Conservation (phyloP, 805 yeast species). For the Starmera quercuum region DNA sequence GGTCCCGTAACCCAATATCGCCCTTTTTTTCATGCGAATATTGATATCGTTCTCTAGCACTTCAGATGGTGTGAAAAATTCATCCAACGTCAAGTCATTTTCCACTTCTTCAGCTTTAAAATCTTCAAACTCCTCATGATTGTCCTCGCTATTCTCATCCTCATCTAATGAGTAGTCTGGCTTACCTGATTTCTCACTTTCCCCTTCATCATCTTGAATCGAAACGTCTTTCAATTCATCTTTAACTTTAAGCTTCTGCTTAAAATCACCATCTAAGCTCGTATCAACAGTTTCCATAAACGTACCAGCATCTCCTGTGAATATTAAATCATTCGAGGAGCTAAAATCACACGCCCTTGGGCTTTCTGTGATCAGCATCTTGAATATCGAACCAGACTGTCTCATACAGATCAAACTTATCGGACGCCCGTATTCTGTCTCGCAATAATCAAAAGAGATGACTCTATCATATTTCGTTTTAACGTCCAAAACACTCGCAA, state of each 20-base stretch:
- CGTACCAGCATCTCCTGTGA: constrained; percentile 53
- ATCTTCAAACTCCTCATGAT: constrained; percentile 4
- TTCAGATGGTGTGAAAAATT: constrained; percentile 26
- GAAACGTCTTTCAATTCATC: constrained; percentile 22
- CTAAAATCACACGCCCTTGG: constrained; percentile 57
- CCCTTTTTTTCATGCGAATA: constrained; percentile 62
- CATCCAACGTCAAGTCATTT: constrained; percentile 14
- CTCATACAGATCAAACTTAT: constrained; percentile 77
- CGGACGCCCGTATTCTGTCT: constrained; percentile 4
- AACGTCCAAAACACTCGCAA: constrained; percentile 67
- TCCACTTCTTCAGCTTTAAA: constrained; percentile 17
- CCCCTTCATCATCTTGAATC: constrained; percentile 2
- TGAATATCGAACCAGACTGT: constrained; percentile 81
- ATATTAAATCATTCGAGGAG: constrained; percentile 57
- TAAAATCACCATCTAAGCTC: constrained; percentile 14
- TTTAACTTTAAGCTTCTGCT: constrained; percentile 12
- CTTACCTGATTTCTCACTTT: constrained; percentile 1
- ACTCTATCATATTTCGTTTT: constrained; percentile 76
- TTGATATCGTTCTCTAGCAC: constrained; percentile 70
- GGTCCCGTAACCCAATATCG: constrained; percentile 62
- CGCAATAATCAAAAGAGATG: constrained; percentile 68
- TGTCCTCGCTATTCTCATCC: constrained; percentile 3
- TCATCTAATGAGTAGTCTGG: constrained; percentile 3
- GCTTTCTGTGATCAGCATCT: constrained; percentile 67
- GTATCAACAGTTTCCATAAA: constrained; percentile 25